phyloP scores from a whole-genome alignment of 208 protist species.

The Paratrypanosoma confusum region DNA sequence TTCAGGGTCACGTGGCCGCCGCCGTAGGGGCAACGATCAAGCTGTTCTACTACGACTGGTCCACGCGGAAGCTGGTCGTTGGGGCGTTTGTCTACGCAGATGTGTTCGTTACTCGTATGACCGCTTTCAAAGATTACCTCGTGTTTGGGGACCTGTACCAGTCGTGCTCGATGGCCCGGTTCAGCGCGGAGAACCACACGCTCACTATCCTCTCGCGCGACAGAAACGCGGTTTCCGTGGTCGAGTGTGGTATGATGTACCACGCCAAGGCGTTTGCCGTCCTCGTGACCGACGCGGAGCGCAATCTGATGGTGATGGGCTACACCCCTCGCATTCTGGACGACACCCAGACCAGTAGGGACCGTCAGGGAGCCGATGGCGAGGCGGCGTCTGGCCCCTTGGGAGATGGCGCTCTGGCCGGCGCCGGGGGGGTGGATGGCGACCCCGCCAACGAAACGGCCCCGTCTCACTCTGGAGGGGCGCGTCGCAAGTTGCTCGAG shows the following conservation, averaged over 20 bases:
- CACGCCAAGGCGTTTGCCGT: conserved; percentile 61
- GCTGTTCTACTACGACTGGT: conserved; percentile 63
- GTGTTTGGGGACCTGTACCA: conserved; percentile 68
- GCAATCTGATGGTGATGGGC: conserved; percentile 58
- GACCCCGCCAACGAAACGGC: too few species aligned
- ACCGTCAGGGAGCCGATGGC: neutral
- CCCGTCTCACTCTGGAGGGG: conserved; percentile 8
- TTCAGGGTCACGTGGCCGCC: conserved; percentile 51
- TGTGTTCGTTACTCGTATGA: conserved; percentile 67
- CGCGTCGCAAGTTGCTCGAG: conserved; percentile 31
- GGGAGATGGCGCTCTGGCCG: neutral
- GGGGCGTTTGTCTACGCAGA: conserved; percentile 72
- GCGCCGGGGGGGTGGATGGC: too few species aligned
- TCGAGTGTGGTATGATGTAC: conserved; percentile 61
- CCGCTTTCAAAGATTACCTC: conserved; percentile 62
- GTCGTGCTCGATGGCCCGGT: conserved; percentile 56
- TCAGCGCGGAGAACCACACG: conserved; percentile 65
- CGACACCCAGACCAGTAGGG: neutral
- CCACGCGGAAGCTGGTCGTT: conserved; percentile 37
- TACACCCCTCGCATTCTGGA: conserved; percentile 63
- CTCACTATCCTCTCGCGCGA: conserved; percentile 67
- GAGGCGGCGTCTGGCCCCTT: neutral
- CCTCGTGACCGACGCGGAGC: conserved; percentile 50
- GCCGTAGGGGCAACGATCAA: conserved; percentile 76
- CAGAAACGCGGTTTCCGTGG: conserved; percentile 39